Evolutionary conservation across 2,329 filamentous ascomycete genomes (phyloP).

Genomic region (Elsinoe fawcettii): DNA sequence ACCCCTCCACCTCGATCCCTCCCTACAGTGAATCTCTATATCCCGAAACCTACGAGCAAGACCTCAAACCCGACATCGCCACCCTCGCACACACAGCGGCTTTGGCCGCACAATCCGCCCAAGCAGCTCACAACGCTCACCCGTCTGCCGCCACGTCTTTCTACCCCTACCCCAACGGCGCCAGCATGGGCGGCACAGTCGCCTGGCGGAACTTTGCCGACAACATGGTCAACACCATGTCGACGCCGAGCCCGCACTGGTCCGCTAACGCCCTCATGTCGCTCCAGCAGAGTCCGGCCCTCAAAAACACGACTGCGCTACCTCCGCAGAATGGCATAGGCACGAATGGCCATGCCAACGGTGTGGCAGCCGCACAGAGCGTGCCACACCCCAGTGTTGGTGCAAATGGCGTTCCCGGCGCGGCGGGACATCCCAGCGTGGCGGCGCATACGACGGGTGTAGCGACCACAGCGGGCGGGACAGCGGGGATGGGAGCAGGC

Average conservation of each 20-base stretch:
- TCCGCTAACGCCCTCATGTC: conserved; percentile 34
- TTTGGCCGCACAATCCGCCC: conserved; percentile 17
- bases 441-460: conserved; percentile 12
- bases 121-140: too few species aligned
- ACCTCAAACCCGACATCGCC: conserved; percentile 18
- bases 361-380: background rate
- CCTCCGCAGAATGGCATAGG: background rate
- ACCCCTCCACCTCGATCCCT: conserved; percentile 22
- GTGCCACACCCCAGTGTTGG: background rate
- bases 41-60: conserved; percentile 17
- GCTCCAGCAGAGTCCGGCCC: conserved; percentile 27
- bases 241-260: conserved; percentile 32
- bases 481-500: background rate
- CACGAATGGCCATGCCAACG: background rate
- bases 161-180: conserved; percentile 12
- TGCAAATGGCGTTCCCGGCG: background rate
- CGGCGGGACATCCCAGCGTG: conserved; percentile 10
- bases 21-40: conserved; percentile 21
- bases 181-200: conserved; percentile 21
- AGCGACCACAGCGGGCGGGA: conserved; percentile 5
- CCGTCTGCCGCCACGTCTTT: conserved; percentile 15
- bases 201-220: conserved; percentile 29
- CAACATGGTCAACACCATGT: conserved; percentile 20
- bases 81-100: conserved; percentile 17
- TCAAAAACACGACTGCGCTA: background rate